Base-by-base conservation (phyloP, 2,329 filamentous ascomycete species). In the Xenosphaeropsis pyriputrescens region DNA sequence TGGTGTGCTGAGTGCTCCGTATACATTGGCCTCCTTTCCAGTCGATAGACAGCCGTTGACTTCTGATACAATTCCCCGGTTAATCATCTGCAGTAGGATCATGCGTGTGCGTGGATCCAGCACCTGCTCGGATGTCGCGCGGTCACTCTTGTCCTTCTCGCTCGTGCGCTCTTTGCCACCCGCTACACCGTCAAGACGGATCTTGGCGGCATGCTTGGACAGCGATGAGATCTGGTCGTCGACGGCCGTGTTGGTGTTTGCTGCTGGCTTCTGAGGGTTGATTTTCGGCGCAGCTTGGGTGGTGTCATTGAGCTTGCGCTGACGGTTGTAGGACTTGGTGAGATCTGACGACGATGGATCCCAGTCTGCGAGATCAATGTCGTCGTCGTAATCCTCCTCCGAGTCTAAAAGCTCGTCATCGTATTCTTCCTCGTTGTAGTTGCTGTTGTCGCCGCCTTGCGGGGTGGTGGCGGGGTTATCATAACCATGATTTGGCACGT, bases 11-110 rank as follows among this genome's bases (percentile, higher is more conserved):
- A 93, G 70, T 14, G 89, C 86, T 45, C 93, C 85, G 61, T 98
- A 98, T 18, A 98, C 91, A 57, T 98, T 98, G 42, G 91, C 91
- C 60, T 98, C 91, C 58, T 98, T 98, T 39, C 91, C 91, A 0
- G 91, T 98, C 43, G 85, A 94, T 49, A 98, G 72, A 55, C 91
- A 91, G 34, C 93, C 91, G 56, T 98, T 86, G 37, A 98, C 79
- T 58, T 95, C 88, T 40, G 80, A 84, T 36, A 98, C 78, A 44
- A 89, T 68, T 42, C 85, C 81, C 26, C 85, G 77, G 58, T 96
- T 95, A 64, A 96, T 89, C 72, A 98, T 85, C 62, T 95, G 85
- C 46, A 95, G 68, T 38, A 98, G 66, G 43, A 98, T 88, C 85
- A 95, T 93, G 47, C 88, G 81, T 12, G 91, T 98, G 38, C 86